phyloP scores from a whole-genome alignment of 1,139 yeast genomes.

The Pichia sp. region DNA sequence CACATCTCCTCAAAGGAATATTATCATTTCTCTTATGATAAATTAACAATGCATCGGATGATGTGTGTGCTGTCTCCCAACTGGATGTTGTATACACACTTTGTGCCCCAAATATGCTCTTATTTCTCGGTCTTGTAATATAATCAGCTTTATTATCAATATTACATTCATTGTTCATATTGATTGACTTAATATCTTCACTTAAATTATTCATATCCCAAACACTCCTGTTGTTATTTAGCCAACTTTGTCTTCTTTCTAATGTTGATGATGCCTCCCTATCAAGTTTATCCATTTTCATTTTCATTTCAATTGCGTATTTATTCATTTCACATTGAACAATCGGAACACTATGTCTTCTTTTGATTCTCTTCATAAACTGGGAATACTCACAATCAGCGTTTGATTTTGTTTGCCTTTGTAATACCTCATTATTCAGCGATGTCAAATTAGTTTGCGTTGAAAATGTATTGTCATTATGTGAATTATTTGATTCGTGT shows the following conservation, averaged over 20 bases:
- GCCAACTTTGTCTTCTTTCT: conserved; percentile 7
- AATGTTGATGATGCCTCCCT: background rate
- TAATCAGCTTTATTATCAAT: background rate
- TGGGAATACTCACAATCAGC: conserved; percentile 10
- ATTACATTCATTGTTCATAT: background rate
- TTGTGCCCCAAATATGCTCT: conserved; percentile 10
- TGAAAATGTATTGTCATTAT: background rate
- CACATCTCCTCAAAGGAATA: conserved; percentile 16
- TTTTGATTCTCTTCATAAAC: conserved; percentile 22
- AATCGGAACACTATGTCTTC: conserved; percentile 29
- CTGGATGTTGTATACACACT: conserved; percentile 3
- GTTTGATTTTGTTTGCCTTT: background rate
- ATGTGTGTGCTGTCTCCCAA: background rate
- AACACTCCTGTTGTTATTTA: background rate
- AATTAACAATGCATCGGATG: background rate
- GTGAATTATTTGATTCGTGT: background rate
- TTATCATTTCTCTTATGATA: background rate
- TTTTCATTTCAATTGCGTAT: conserved; percentile 20
- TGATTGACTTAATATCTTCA: background rate
- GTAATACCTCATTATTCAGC: background rate
- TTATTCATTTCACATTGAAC: conserved; percentile 24
- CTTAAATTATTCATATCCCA: background rate
- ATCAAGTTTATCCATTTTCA: conserved; percentile 1
- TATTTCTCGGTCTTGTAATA: background rate
- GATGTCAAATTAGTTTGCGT: conserved; percentile 9